Evolutionary conservation across 228 moss, liverwort and hornwort species (phyloP), one percentile per base, ranked within the genome.

Genomic region (Sphagnum magellanicum): DNA sequence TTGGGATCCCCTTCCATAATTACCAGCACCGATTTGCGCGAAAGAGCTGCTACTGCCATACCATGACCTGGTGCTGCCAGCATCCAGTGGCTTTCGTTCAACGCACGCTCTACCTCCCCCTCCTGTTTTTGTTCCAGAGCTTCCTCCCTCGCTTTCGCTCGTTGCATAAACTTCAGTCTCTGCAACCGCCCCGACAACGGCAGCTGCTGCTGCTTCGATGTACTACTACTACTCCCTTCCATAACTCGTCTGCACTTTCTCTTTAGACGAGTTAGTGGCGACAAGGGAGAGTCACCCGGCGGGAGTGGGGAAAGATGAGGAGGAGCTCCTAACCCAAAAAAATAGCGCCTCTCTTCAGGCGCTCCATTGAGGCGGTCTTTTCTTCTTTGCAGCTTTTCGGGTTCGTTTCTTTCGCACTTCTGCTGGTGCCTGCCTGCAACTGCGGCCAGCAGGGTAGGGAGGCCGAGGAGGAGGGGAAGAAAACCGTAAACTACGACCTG

Each of bases 1-100:
- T 68, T 77, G 60, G 77, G 77, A 60, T 77, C 72, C 11, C 77
- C 68, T 64, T 72, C 77, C 53, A 32, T 32, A 32, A 73, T 46
- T 4, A 77, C 72, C 32, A 77, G 72, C 50, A 77, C 73, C 51
- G 72, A 71, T 6, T 70, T 70, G 10, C 51, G 55, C 50, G 50
- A 58, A 50, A 61, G 50, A 8, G 9, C 50, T 16, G 69, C 70
- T 0, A 14, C 50, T 16, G 69, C 73, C 0, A 14, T 48, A 55
- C 57, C 61, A 9, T 52, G 55, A 8, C 55, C 59, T 48, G 71
- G 53, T 1, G 14, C 52, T 15, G 32, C 32, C 32, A 32, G 32
- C 32, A 78, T 52, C 78, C 78, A 78, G 4, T 73, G 61, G 53
- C 73, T 65, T 5, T 70, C 50, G 49, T 52, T 65, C 12, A n/a